phyloP scores from a whole-genome alignment of 2,329 filamentous ascomycete genomes.

The Pseudopithomyces chartarum region DNA sequence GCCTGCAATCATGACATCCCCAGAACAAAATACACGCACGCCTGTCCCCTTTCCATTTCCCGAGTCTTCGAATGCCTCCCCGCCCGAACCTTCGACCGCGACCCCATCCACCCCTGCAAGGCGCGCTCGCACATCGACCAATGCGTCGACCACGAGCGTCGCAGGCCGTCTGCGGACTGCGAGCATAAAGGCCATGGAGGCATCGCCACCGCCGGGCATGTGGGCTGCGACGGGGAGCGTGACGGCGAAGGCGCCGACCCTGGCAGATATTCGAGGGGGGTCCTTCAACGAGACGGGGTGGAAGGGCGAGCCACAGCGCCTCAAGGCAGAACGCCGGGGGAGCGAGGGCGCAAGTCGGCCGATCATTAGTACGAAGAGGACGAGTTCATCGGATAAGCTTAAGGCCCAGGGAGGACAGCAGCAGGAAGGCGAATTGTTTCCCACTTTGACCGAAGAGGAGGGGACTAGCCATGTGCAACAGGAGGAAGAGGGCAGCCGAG shows the following conservation, averaged over 20 bases:
- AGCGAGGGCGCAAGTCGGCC: constrained; percentile 20
- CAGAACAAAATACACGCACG: constrained; percentile 24
- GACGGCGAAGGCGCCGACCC: constrained; percentile 48
- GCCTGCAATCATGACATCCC: constrained; percentile 11
- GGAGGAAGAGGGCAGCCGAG: constrained; percentile 2
- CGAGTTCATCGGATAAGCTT: constrained; percentile 18
- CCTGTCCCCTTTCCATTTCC: constrained; percentile 36
- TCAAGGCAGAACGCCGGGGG: constrained; percentile 28
- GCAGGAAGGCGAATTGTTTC: constrained; percentile 34
- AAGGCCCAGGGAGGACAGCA: constrained; percentile 24
- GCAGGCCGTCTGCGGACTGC: constrained; percentile 38
- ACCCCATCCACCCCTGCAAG: constrained; percentile 22
- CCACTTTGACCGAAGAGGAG: constrained; percentile 36
- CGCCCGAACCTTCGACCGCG: constrained; percentile 6
- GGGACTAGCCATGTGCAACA: constrained; percentile 2
- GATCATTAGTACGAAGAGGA: constrained; percentile 8
- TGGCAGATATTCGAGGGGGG: constrained; percentile 49
- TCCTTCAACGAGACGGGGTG: constrained; percentile 42
- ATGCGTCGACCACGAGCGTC: constrained; percentile 35
- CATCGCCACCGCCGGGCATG: constrained; percentile 47
- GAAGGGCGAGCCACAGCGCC: constrained; percentile 34
- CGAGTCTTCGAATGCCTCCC: constrained; percentile 17
- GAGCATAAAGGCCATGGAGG: constrained; percentile 45
- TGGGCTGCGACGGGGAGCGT: constrained; percentile 52
- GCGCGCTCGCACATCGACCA: constrained; percentile 35